Conservation (phyloP, 108 stramenopile genomes). For the Skeletonema marinoi region DNA sequence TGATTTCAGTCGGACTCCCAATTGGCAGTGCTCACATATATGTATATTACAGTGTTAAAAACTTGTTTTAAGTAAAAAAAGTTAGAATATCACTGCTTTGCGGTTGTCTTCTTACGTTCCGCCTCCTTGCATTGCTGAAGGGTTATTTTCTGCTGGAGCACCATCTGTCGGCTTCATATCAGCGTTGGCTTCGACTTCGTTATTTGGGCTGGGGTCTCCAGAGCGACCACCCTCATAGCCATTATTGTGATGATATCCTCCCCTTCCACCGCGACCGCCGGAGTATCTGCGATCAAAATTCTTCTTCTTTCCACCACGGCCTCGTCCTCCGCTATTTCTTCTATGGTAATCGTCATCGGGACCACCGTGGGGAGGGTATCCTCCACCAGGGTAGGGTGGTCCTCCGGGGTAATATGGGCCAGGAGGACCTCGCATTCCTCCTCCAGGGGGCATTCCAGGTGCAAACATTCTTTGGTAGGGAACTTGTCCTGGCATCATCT, state of each 20-base stretch:
- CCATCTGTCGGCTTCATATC: neutral
- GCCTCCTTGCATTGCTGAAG: neutral
- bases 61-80: neutral
- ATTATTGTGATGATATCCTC: conserved; percentile 4
- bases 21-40: no score
- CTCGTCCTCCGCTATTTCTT: conserved; percentile 5
- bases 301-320: conserved; percentile 6
- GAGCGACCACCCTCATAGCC: neutral
- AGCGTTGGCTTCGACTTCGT: neutral
- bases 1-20: neutral
- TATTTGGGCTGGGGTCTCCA: neutral
- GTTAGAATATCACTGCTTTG: neutral
- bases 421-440: conserved; percentile 19
- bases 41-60: neutral
- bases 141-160: neutral
- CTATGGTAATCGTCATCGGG: conserved; percentile 19
- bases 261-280: conserved; percentile 10
- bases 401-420: conserved; percentile 8
- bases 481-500: conserved; percentile 24
- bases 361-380: conserved; percentile 12
- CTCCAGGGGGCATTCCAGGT: conserved; percentile 6
- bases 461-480: conserved; percentile 28
- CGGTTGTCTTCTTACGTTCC: neutral
- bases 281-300: conserved; percentile 11
- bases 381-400: conserved; percentile 16